Conservation (phyloP, 257 asterid genomes). For the Plantago major region DNA sequence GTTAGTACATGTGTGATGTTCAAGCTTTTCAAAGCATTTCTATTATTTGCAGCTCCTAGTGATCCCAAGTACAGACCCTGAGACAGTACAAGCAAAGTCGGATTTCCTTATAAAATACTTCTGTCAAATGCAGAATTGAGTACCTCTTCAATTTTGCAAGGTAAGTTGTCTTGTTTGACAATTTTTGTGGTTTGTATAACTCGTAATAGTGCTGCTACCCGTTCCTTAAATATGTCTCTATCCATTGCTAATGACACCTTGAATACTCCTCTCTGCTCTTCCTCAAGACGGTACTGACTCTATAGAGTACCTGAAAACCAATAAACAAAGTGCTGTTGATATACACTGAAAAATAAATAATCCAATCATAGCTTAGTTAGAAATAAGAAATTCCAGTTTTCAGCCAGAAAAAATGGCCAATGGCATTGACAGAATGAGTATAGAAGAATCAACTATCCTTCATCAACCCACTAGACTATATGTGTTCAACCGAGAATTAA, state of each 20-base stretch:
- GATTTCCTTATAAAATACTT: neutral
- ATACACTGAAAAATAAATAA: too few species aligned
- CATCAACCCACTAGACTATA: too few species aligned
- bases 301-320: too few species aligned
- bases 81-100: conserved; percentile 14
- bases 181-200: conserved; percentile 34
- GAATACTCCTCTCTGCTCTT: too few species aligned
- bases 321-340: too few species aligned
- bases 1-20: conserved; percentile 76
- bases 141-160: conserved; percentile 88
- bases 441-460: too few species aligned
- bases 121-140: neutral
- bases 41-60: conserved; percentile 72
- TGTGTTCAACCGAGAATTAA: too few species aligned
- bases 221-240: conserved; percentile 25
- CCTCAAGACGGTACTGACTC: too few species aligned
- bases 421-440: too few species aligned
- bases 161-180: conserved; percentile 44
- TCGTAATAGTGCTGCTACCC: conserved; percentile 43
- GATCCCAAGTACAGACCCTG: conserved; percentile 95
- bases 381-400: too few species aligned
- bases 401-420: too few species aligned
- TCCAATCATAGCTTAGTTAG: too few species aligned
- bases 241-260: conserved; percentile 32
- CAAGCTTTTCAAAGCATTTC: conserved; percentile 46